A percentile compares a stretch with the other conserved stretches of the same genome.
Evolutionary conservation across 2,329 filamentous ascomycete genomes (phyloP).

Genomic region (Rhynchosporium secalis): DNA sequence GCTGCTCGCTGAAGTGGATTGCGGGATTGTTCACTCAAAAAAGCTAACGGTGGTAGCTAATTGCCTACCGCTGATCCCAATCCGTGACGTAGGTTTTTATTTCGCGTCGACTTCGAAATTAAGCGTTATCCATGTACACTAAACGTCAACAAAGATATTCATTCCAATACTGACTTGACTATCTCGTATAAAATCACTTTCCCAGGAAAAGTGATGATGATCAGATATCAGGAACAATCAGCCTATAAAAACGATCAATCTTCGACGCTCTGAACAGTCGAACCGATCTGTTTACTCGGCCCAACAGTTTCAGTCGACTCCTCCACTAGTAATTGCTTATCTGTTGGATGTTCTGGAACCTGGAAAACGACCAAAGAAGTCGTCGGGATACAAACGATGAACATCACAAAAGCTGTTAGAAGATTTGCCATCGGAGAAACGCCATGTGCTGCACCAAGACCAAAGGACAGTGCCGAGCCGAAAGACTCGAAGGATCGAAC

Average conservation of each 20-base stretch:
- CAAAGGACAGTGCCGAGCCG: slow-evolving; percentile 49
- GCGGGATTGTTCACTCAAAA: too few species aligned
- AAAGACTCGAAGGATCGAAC: slow-evolving; percentile 51
- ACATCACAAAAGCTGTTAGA: slow-evolving; percentile 50
- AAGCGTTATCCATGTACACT: too few species aligned
- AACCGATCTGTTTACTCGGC: not conserved
- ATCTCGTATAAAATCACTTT: too few species aligned
- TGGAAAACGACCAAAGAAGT: slow-evolving; percentile 20
- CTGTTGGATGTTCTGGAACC: slow-evolving; percentile 21
- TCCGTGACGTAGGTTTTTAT: too few species aligned
- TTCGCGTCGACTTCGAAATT: too few species aligned
- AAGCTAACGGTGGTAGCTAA: too few species aligned
- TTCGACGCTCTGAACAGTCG: not conserved
- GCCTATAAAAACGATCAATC: not conserved
- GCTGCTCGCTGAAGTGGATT: too few species aligned
- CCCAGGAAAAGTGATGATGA: too few species aligned
- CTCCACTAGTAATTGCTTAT: slow-evolving; percentile 11
- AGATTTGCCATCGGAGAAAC: slow-evolving; percentile 50
- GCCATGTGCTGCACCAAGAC: slow-evolving; percentile 47
- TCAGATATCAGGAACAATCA: too few species aligned
- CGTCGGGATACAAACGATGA: slow-evolving; percentile 39
- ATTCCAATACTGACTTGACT: too few species aligned
- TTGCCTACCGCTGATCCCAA: too few species aligned
- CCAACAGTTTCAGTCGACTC: not conserved
- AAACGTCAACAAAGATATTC: too few species aligned